Evolutionary conservation across 1,284 basidiomycete species (phyloP).

Genomic region (Bjerkandera adusta): DNA sequence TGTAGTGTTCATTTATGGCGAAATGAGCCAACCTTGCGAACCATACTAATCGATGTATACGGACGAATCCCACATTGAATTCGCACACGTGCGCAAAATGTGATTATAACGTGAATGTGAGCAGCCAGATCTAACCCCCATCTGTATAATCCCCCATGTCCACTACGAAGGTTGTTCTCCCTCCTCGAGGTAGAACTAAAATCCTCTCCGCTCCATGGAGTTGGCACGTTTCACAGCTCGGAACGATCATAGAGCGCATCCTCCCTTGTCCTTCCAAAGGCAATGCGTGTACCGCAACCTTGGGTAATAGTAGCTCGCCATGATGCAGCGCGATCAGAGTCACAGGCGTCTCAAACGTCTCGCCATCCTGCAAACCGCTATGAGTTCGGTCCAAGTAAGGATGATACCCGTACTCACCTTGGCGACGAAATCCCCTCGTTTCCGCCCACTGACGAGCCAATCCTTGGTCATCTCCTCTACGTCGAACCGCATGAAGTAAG

Average conservation of each 20-base stretch:
- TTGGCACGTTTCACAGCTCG: slow-evolving; percentile 72
- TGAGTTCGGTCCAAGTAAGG: slow-evolving; percentile 11
- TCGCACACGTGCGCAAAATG: too few relatives aligned
- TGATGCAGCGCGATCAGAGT: slow-evolving; percentile 79
- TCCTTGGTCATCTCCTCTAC: slow-evolving; percentile 73
- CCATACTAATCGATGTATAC: too few relatives aligned
- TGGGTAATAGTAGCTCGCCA: slow-evolving; percentile 70
- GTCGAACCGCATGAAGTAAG: slow-evolving; percentile 68
- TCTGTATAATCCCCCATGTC: slow-evolving; percentile 49
- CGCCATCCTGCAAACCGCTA: slow-evolving; percentile 48
- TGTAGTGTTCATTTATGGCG: too few relatives aligned
- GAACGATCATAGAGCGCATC: slow-evolving; percentile 57
- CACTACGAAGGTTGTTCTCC: slow-evolving; percentile 76
- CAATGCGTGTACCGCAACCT: slow-evolving; percentile 60
- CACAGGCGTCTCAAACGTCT: slow-evolving; percentile 52
- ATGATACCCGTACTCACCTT: slow-evolving; percentile 39
- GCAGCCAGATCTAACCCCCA: slow-evolving; percentile 1
- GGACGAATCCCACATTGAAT: too few relatives aligned
- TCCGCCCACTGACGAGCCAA: slow-evolving; percentile 81
- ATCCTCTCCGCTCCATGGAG: slow-evolving; percentile 74
- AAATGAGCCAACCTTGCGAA: too few relatives aligned
- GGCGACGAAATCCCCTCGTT: slow-evolving; percentile 74
- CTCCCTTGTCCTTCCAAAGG: slow-evolving; percentile 47
- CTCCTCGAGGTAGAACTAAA: slow-evolving; percentile 72
- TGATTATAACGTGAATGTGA: too few relatives aligned